Base-by-base conservation (phyloP, 805 yeast species). In the Candida palmyrensis region DNA sequence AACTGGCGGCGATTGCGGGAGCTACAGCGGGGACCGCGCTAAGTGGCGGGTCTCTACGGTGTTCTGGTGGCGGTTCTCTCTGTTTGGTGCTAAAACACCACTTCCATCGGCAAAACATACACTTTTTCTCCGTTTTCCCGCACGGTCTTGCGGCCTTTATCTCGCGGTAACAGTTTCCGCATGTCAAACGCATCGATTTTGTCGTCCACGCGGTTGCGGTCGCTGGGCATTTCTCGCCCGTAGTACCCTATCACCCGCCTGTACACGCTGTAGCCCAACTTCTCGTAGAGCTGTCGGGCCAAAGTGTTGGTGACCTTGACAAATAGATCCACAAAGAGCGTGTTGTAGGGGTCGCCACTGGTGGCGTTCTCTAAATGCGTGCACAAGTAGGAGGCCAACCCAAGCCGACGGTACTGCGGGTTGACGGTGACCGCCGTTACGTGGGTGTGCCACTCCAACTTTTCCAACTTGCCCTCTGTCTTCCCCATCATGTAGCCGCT, bases 401-500 rank as follows among this genome's bases (percentile, higher is more conserved):
- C 95, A 11, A 90, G 68, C 40, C 97, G 64, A 34, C 99, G 63
- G 55, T 82, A 90, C 33, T 77, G 79, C 9, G 85, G 80, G 38
- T 82, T 82, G 1, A 92, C 82, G 0, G 97, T 88, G 3, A 92
- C 96, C 0, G 98, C 97, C 0, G 97, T 87, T 31, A 92, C 88
- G 55, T 92, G 99, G 1, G 95, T 77, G 51, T 92, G 99, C 96
- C 97, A 90, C 39, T 88, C 92, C 29, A 71, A 75, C 4, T 71
- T 76, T 23, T 66, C 40, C 24, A 65, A 36, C 31, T 59, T 66
- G 0, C 98, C 98, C 55, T 92, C 98, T 1, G 95, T 80, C 55
- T 92, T 92, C n/a, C 94, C 97, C 77, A 92, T 77, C 95, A 92
- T 81, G 52, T 83, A 82, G 1, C 89, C 90, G 21, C 84, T 66